Percentiles rank a stretch among this genome's conserved stretches.
Evolutionary conservation across 495 filamentous ascomycete genomes (phyloP).

Genomic region (Penicillium angulare): DNA sequence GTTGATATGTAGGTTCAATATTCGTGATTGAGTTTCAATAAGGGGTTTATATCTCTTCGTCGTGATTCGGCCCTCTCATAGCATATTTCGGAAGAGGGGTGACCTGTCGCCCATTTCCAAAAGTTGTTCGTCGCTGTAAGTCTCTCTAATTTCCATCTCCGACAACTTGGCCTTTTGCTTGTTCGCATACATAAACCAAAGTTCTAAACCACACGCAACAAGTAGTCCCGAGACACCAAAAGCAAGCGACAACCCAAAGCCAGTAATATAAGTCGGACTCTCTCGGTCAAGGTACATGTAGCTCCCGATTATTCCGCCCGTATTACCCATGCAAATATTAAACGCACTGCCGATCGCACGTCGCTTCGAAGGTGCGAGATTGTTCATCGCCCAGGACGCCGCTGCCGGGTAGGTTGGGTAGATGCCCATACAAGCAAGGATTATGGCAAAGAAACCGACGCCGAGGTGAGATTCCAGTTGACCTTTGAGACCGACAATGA

Average conservation of each 20-base stretch:
- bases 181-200: conserved; percentile 21
- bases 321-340: conserved; percentile 36
- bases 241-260: conserved; percentile 30
- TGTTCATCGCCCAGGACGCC: conserved; percentile 39
- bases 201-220: conserved; percentile 20
- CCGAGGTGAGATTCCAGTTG: conserved; percentile 29
- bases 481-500: conserved; percentile 26
- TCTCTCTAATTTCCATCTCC: conserved; percentile 31
- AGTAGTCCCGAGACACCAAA: conserved; percentile 22
- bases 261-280: conserved; percentile 28
- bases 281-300: conserved; percentile 36
- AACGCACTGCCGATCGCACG: conserved; percentile 38
- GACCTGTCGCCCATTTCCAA: conserved; percentile 43
- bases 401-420: conserved; percentile 38
- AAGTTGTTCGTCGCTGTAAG: conserved; percentile 34
- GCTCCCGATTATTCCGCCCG: conserved; percentile 33
- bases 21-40: no score
- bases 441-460: conserved; percentile 33
- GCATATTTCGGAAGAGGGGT: conserved; percentile 39
- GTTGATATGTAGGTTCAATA: no score
- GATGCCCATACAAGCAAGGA: conserved; percentile 36
- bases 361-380: conserved; percentile 32
- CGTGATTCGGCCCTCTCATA: no score
- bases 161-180: conserved; percentile 19
- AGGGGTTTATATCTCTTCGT: no score